These are phyloP conservation scores for Solanum corneliomulleri DNA, from an alignment of 257 asterid species.

Conservation along the genomic window DNA sequence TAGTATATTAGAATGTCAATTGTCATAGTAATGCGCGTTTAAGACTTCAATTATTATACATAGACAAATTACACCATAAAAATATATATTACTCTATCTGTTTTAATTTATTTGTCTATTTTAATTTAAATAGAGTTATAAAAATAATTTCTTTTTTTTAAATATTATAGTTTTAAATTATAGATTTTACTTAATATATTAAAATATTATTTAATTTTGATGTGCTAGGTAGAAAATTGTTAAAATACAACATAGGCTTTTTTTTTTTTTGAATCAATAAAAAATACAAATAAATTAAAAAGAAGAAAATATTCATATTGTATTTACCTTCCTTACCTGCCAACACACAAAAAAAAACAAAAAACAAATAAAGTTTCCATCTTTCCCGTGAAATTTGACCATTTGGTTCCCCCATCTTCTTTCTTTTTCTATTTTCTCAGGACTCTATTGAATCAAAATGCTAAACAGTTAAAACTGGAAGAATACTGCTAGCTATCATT, in stretches of 20 bases:
- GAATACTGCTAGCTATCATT: neutral
- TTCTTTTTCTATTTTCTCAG: neutral
- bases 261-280: too few species aligned
- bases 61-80: neutral
- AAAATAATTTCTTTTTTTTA: too few species aligned
- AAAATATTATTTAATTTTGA: too few species aligned
- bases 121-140: too few species aligned
- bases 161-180: too few species aligned
- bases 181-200: too few species aligned
- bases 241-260: fast-evolving
- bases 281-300: too few species aligned
- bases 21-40: neutral
- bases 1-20: neutral
- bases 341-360: neutral
- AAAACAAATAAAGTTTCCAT: neutral
- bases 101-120: too few species aligned
- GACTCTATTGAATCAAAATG: neutral
- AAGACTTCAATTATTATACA: neutral
- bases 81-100: too few species aligned
- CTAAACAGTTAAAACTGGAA: neutral
- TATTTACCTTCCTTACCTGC: neutral
- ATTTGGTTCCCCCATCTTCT: neutral
- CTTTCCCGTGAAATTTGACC: neutral
- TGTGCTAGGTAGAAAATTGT: neutral
- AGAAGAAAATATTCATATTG: too few species aligned